A percentile compares a stretch with the other conserved stretches of the same genome.
These are phyloP conservation scores for Ilyonectria robusta DNA, from an alignment of 2,329 filamentous ascomycete species.

Conservation along the genomic window DNA sequence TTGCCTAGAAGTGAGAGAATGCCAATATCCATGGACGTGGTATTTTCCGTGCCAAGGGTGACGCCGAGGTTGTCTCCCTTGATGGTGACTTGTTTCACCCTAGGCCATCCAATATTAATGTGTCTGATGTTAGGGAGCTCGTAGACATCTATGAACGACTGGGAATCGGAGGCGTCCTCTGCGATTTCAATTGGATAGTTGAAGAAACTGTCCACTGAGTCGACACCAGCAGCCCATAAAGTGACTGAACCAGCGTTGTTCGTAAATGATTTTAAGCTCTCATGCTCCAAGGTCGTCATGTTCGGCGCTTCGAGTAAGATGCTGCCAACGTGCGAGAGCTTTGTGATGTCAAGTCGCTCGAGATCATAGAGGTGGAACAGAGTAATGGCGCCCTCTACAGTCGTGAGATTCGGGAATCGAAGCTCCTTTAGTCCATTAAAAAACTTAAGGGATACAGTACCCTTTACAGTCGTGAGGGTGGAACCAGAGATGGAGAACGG, in stretches of 20 bases:
- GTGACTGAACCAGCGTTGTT: neutral
- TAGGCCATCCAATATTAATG: slow-evolving; percentile 31
- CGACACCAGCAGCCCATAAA: neutral
- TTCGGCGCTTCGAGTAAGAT: slow-evolving; percentile 7
- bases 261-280: slow-evolving; percentile 24
- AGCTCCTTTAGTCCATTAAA: slow-evolving; percentile 24
- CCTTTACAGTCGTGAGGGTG: slow-evolving; percentile 15
- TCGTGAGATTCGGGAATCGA: slow-evolving; percentile 23
- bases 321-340: neutral
- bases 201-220: slow-evolving; percentile 32
- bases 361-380: slow-evolving; percentile 13
- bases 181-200: slow-evolving; percentile 16
- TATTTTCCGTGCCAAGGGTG: slow-evolving; percentile 14
- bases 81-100: neutral
- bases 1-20: too few relatives aligned
- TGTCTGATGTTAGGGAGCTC: slow-evolving; percentile 23
- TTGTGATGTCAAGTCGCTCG: slow-evolving; percentile 27
- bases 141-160: neutral
- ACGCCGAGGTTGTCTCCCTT: neutral
- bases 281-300: slow-evolving; percentile 24
- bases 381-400: neutral
- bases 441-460: neutral
- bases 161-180: neutral
- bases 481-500: slow-evolving; percentile 22
- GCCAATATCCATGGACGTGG: slow-evolving; percentile 19